Evolutionary conservation across 2,329 filamentous ascomycete species (phyloP).

Genomic region (Clonostachys rhizophaga): DNA sequence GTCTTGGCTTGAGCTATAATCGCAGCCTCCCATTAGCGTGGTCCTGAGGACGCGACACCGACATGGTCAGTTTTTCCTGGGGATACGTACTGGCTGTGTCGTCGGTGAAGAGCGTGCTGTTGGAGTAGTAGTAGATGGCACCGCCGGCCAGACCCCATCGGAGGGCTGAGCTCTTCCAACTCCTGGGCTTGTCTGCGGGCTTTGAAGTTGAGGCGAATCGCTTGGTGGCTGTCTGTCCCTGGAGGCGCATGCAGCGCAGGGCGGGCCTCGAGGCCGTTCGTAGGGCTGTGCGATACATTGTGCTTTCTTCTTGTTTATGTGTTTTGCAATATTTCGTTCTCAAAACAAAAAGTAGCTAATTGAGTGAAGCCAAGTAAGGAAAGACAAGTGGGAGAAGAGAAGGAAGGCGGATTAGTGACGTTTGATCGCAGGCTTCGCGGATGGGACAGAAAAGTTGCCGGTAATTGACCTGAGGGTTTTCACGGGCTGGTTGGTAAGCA

Average conservation of each 20-base stretch:
- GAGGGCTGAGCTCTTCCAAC: conserved; percentile 72
- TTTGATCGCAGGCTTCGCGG: no score
- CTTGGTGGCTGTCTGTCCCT: conserved; percentile 26
- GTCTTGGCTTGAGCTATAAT: conserved; percentile 13
- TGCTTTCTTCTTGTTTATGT: background rate
- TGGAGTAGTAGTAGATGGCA: conserved; percentile 92
- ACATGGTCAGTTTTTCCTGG: background rate
- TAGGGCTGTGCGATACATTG: conserved; percentile 51
- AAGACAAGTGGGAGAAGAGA: background rate
- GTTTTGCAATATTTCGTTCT: background rate
- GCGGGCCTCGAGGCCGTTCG: conserved; percentile 41
- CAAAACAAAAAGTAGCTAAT: background rate
- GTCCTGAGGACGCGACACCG: conserved; percentile 2
- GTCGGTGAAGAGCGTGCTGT: conserved; percentile 80
- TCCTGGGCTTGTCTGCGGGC: conserved; percentile 62
- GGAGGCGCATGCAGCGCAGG: conserved; percentile 27
- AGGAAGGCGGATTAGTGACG: background rate
- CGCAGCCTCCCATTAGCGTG: background rate
- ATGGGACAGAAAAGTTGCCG: no score
- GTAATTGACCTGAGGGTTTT: background rate
- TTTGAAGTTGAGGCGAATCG: conserved; percentile 48
- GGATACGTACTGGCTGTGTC: conserved; percentile 64
- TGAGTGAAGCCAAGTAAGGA: background rate
- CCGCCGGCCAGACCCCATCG: conserved; percentile 74
- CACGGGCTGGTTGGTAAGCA: conserved; percentile 1